Conservation (phyloP, 208 protist genomes). For the Jaenimonas drosophilae region DNA sequence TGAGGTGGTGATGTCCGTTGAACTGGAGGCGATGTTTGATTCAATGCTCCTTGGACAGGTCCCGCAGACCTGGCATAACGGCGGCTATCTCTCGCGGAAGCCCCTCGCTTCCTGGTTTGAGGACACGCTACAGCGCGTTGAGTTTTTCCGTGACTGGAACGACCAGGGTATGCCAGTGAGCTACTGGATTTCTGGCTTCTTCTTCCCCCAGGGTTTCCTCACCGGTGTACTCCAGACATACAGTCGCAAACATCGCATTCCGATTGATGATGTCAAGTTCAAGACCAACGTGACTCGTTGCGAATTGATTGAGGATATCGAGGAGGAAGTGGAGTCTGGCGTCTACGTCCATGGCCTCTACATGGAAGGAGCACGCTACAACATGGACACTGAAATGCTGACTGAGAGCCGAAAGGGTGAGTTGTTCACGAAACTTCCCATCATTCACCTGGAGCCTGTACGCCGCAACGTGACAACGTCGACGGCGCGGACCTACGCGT, state of each 20-base stretch:
- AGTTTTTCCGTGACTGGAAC: constrained; percentile 94
- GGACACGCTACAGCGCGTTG: constrained; percentile 88
- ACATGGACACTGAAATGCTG: constrained; percentile 27
- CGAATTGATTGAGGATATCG: constrained; percentile 63
- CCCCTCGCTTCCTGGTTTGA: constrained; percentile 94
- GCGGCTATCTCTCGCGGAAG: constrained; percentile 93
- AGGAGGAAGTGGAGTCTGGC: constrained; percentile 39
- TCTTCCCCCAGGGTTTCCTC: constrained; percentile 96
- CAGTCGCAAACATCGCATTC: constrained; percentile 78
- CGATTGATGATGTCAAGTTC: constrained; percentile 90
- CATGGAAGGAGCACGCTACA: constrained; percentile 83
- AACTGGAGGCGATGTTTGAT: constrained; percentile 89
- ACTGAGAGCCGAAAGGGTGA: constrained; percentile 78
- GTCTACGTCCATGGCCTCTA: constrained; percentile 92
- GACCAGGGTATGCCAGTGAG: constrained; percentile 82
- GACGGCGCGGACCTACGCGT: constrained; percentile 52
- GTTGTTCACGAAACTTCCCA: constrained; percentile 76
- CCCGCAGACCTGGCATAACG: constrained; percentile 85
- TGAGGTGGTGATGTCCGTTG: constrained; percentile 86
- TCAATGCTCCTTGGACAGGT: constrained; percentile 86
- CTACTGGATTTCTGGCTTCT: constrained; percentile 97
- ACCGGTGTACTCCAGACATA: constrained; percentile 89
- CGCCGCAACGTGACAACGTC: constrained; percentile 16
- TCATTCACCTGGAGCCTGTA: constrained; percentile 88
- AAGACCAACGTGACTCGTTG: constrained; percentile 71